Evolutionary conservation across 139 green algal genomes (phyloP), one percentile per base, ranked within the genome.

Genomic region (Diplosphaera chodatii): DNA sequence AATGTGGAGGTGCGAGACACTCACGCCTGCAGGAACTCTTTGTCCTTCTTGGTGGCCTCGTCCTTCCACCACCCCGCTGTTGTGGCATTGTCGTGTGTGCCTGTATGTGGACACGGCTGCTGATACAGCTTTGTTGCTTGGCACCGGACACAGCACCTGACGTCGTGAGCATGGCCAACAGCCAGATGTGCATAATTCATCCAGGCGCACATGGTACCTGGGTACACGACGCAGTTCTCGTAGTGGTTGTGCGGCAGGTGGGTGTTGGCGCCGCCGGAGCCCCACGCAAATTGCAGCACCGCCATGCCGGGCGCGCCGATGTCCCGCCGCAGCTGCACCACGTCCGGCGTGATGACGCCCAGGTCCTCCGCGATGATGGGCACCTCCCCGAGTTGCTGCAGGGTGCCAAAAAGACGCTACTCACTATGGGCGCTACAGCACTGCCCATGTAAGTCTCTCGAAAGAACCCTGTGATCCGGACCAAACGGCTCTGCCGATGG

Each of bases 61-160:
- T 78, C 77, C 68, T 85, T 70, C 67, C 83, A 95, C 91, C 91
- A 97, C 21, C 91, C 93, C 27, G 91, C 80, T 3, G 86, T 69
- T 0, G 95, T 99, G 74, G 97, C 91, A 78, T 99, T 99, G 88
- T 99, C 95, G 80, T 99, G 95, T 0, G 95, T 99, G 55, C 94
- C 92, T 85, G 74, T 32, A 32, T n/a, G n/a, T n/a, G n/a, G n/a
- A n/a, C n/a, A n/a, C n/a, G n/a, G n/a, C n/a, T n/a, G n/a, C n/a
- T n/a, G n/a, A n/a, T n/a, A n/a, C n/a, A n/a, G n/a, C n/a, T n/a
- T n/a, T n/a, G n/a, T n/a, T n/a, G n/a, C n/a, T n/a, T n/a, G n/a
- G n/a, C n/a, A n/a, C n/a, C n/a, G n/a, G n/a, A n/a, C n/a, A n/a
- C n/a, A n/a, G n/a, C n/a, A n/a, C n/a, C n/a, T n/a, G n/a, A n/a